phyloP scores from a whole-genome alignment of 2,329 filamentous ascomycete genomes.

The Monilinia aucupariae region DNA sequence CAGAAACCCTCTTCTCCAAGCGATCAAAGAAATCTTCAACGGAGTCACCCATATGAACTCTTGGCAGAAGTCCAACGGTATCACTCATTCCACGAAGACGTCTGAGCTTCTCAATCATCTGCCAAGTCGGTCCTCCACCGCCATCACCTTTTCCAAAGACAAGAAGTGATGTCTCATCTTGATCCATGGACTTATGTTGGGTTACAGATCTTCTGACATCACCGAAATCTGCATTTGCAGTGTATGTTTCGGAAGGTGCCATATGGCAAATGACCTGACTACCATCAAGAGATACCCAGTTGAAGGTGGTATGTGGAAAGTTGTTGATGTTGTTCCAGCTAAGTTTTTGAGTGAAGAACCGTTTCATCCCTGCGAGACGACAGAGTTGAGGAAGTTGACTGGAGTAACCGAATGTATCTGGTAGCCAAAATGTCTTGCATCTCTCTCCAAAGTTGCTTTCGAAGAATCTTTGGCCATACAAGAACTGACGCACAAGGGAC shows the following conservation, averaged over 20 bases:
- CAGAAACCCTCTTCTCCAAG: slow-evolving; percentile 67
- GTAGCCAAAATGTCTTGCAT: slow-evolving; percentile 91
- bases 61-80: slow-evolving; percentile 73
- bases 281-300: slow-evolving; percentile 93
- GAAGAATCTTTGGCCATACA: slow-evolving; percentile 94
- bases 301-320: slow-evolving; percentile 97
- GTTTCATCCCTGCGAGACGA: slow-evolving; percentile 87
- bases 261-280: slow-evolving; percentile 98
- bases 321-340: slow-evolving; percentile 99
- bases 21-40: slow-evolving; percentile 93
- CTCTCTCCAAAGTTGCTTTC: slow-evolving; percentile 86
- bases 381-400: slow-evolving; percentile 91
- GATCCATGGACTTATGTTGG: slow-evolving; percentile 92
- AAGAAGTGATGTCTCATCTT: slow-evolving; percentile 82
- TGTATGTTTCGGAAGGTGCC: slow-evolving; percentile 93
- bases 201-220: slow-evolving; percentile 85
- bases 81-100: slow-evolving; percentile 89
- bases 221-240: slow-evolving; percentile 87
- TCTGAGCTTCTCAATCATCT: slow-evolving; percentile 90
- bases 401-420: slow-evolving; percentile 97
- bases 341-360: slow-evolving; percentile 96
- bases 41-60: slow-evolving; percentile 80
- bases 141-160: slow-evolving; percentile 97
- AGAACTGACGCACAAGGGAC: slow-evolving; percentile 85
- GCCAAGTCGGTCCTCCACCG: slow-evolving; percentile 88